Base-by-base conservation (phyloP, 163 green algal species). In the Picocystis sp. region DNA sequence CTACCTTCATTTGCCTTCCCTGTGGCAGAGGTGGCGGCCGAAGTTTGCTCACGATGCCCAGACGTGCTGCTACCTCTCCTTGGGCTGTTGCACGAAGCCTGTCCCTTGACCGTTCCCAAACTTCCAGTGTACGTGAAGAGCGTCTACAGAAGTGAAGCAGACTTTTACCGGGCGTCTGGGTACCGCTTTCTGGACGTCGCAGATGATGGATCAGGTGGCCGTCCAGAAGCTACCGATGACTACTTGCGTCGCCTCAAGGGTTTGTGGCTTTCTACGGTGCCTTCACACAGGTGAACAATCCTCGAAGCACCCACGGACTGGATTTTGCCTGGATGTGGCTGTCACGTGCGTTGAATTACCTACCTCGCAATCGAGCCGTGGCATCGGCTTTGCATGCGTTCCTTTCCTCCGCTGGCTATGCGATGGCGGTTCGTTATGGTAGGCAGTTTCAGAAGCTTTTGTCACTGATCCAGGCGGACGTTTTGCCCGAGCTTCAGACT, bases 391-490 rank as follows among this genome's bases (percentile, higher is more conserved):
- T 93, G 49, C 66, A 84, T 35, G 67, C 63, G 1, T 81, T 93
- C 57, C 64, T 93, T 13, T 48, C 70, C 2, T 56, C 75, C 9
- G 80, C 76, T 1, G 82, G 77, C 23, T 87, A 71, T 53, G 35
- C 53, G 11, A 50, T 92, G 70, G 24, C 70, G 33, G 6, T 19
- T 13, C 64, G 46, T 34, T 92, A 84, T 58, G 55, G 65, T 2
- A 19, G 55, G 11, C 79, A 86, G 64, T 85, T 86, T 44, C 23
- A 71, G 2, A 92, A 92, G 74, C 67, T 92, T 53, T 59, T 92
- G 44, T 33, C 52, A 29, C 61, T 56, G 22, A 57, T 84, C 43
- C 49, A 49, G 3, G 11, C 52, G 1, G 35, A 71, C 19, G 65
- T 57, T 25, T 14, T 72, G 34, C 44, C 58, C 19, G 50, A 57